These are phyloP conservation scores for Aureobasidium sp. DNA, from an alignment of 2,329 filamentous ascomycete genomes.

Conservation along the genomic window DNA sequence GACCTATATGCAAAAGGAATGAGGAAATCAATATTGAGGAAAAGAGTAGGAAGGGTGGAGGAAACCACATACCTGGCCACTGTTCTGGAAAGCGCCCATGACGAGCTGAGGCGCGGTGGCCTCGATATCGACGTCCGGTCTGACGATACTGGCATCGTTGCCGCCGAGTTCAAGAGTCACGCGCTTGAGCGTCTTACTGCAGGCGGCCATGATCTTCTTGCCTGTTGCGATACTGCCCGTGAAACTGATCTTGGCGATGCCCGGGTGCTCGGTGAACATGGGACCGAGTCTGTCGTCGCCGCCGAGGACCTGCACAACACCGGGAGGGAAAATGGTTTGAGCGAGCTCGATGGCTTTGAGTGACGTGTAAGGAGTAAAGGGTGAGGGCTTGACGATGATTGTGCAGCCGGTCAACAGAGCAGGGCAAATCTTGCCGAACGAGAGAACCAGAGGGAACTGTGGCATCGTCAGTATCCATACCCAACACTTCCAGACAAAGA, in stretches of 20 bases:
- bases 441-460: slow-evolving; percentile 49
- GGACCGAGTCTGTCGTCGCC: slow-evolving; percentile 56
- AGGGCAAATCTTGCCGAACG: slow-evolving; percentile 49
- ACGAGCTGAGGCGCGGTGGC: slow-evolving; percentile 44
- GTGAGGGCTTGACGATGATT: slow-evolving; percentile 35
- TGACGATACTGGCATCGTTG: slow-evolving; percentile 56
- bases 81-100: slow-evolving; percentile 50
- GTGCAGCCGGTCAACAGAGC: slow-evolving; percentile 46
- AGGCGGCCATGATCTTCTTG: slow-evolving; percentile 54
- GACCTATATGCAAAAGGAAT: slow-evolving; percentile 23
- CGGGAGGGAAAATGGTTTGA: slow-evolving; percentile 52
- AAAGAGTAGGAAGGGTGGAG: neutral
- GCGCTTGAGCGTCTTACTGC: slow-evolving; percentile 52
- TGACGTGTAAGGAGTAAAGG: slow-evolving; percentile 51
- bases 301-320: slow-evolving; percentile 55
- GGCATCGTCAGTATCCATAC: slow-evolving; percentile 31
- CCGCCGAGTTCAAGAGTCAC: slow-evolving; percentile 57
- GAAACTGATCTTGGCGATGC: slow-evolving; percentile 57
- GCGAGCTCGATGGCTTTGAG: slow-evolving; percentile 57
- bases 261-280: slow-evolving; percentile 52
- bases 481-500: neutral
- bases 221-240: slow-evolving; percentile 56
- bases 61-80: slow-evolving; percentile 40
- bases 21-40: too few species aligned
- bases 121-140: slow-evolving; percentile 51